Evolutionary conservation across 2,329 filamentous ascomycete genomes (phyloP).

Genomic region (Herpomyces periplanetae): DNA sequence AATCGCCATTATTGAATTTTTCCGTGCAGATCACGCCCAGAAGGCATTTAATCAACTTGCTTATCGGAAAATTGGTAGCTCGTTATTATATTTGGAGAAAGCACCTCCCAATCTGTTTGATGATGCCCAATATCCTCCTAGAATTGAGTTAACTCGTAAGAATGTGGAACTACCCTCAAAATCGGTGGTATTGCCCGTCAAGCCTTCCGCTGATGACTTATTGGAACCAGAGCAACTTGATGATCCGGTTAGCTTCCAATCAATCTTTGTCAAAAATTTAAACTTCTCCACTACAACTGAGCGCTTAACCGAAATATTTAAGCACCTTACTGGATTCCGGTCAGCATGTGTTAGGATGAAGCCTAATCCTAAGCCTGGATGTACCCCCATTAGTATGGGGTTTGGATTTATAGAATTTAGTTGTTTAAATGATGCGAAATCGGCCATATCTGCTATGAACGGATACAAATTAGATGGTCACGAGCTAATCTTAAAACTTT

Average conservation of each 20-base stretch:
- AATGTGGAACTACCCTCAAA: constrained; percentile 3
- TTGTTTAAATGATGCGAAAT: constrained; percentile 32
- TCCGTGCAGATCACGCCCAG: constrained; percentile 34
- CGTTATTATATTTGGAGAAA: constrained; percentile 67
- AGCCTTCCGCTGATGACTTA: constrained; percentile 25
- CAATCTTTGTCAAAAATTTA: constrained; percentile 67
- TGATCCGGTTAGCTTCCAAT: constrained; percentile 20
- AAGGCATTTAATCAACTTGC: constrained; percentile 48
- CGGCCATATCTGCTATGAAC: constrained; percentile 51
- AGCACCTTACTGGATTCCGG: constrained; percentile 46
- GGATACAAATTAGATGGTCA: constrained; percentile 57
- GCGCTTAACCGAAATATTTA: constrained; percentile 34
- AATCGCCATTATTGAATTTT: constrained; percentile 69
- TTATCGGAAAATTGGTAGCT: constrained; percentile 65
- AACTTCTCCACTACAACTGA: constrained; percentile 58
- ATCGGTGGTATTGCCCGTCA: constrained; percentile 11
- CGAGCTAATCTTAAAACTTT: constrained; percentile 42
- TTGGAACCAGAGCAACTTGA: constrained; percentile 17
- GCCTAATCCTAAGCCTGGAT: constrained; percentile 55
- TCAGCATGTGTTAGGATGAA: constrained; percentile 75
- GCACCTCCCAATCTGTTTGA: constrained; percentile 46
- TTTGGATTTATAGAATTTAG: constrained; percentile 81
- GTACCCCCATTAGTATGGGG: constrained; percentile 69
- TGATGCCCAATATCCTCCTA: constrained; percentile 7
- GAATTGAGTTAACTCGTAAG: constrained; percentile 5